phyloP scores from a whole-genome alignment of 768 basidiomycete genomes.

The Lactarius evosmus region DNA sequence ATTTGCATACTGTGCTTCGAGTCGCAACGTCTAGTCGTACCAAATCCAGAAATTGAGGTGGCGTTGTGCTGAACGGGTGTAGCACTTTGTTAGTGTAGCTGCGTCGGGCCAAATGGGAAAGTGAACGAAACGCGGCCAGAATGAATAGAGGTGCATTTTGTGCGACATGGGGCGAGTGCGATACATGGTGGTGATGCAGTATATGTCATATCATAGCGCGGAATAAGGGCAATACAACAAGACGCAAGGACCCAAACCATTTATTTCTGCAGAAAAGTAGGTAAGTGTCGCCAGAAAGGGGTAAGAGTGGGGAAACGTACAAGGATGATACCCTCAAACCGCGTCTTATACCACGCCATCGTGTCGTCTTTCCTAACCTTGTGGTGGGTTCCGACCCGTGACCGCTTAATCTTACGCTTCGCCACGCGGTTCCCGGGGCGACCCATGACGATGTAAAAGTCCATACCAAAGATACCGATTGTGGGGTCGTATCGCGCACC shows the following conservation, averaged over 20 bases:
- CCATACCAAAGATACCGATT: conserved; percentile 99
- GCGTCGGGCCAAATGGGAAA: neutral
- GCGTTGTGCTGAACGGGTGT: neutral
- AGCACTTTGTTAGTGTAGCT: neutral
- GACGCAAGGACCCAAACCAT: neutral
- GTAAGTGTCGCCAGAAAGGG: neutral
- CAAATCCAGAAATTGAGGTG: no score
- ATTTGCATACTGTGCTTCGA: no score
- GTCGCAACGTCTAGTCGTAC: no score
- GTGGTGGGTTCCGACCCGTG: conserved; percentile 84
- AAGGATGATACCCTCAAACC: conserved; percentile 96
- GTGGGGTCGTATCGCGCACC: conserved; percentile 97
- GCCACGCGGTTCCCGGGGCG: conserved; percentile 91
- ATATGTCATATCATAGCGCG: conserved; percentile 14
- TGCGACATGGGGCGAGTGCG: conserved; percentile 4
- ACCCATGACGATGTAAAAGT: conserved; percentile 98
- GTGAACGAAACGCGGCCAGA: neutral
- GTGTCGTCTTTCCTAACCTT: conserved; percentile 95
- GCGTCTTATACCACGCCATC: conserved; percentile 98
- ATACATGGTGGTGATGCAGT: conserved; percentile 17
- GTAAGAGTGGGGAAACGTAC: conserved; percentile 43
- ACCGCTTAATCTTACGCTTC: conserved; percentile 83
- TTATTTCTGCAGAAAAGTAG: conserved; percentile 19
- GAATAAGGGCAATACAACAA: conserved; percentile 2
- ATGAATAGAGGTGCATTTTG: neutral